These are phyloP conservation scores for Nakazawaea sp. DNA, from an alignment of 805 yeast genomes.

Conservation along the genomic window DNA sequence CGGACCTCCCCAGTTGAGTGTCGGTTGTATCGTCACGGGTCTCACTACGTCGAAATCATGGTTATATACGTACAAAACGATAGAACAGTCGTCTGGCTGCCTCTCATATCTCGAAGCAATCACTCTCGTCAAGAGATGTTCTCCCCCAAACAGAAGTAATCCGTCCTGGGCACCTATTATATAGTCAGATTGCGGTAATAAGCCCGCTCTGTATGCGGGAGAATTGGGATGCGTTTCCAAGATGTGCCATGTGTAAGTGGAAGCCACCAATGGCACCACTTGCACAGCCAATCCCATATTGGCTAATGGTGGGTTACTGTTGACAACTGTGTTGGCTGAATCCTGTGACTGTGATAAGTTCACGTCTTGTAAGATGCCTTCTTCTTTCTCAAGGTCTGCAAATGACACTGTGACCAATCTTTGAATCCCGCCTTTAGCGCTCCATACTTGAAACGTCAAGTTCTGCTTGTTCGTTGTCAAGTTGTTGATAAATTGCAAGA, in stretches of 20 bases:
- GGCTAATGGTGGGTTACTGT: conserved; percentile 30
- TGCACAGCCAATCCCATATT: conserved; percentile 65
- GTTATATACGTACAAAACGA: conserved; percentile 73
- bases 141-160: conserved; percentile 80
- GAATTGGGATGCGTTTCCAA: conserved; percentile 63
- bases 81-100: conserved; percentile 28
- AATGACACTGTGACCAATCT: conserved; percentile 31
- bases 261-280: conserved; percentile 66
- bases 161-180: conserved; percentile 88
- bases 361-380: conserved; percentile 19
- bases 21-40: conserved; percentile 75
- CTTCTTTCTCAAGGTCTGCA: neutral
- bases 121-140: conserved; percentile 64
- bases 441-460: conserved; percentile 65
- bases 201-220: conserved; percentile 80
- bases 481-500: conserved; percentile 10
- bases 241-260: conserved; percentile 86
- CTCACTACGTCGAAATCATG: conserved; percentile 81
- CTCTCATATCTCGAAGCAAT: conserved; percentile 45
- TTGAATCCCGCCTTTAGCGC: conserved; percentile 72
- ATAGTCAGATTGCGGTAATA: conserved; percentile 81
- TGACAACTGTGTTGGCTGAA: conserved; percentile 14
- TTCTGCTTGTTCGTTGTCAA: conserved; percentile 15
- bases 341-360: conserved; percentile 16
- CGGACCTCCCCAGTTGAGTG: conserved; percentile 73